Evolutionary conservation across 192 early-diverging fungal species (phyloP).

Genomic region (Coemansia sp.): DNA sequence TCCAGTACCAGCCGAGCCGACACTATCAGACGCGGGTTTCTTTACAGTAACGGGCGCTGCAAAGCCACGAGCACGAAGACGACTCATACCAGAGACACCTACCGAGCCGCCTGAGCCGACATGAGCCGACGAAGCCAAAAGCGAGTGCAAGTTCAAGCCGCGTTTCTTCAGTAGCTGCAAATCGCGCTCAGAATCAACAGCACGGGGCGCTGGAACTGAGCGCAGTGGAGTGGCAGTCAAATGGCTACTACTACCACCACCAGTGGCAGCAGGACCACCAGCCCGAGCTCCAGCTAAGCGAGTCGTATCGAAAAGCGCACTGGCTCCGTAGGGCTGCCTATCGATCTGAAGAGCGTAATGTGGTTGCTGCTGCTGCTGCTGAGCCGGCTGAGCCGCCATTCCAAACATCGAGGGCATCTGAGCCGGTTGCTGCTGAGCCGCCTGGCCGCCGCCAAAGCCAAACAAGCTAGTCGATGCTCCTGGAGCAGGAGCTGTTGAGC

Average conservation of each 20-base stretch:
- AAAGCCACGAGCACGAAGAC: slow-evolving; percentile 62
- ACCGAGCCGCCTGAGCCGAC: slow-evolving; percentile 27
- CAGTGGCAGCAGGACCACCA: not conserved
- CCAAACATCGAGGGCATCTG: slow-evolving; percentile 42
- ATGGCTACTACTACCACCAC: slow-evolving; percentile 27
- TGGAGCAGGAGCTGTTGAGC: not conserved
- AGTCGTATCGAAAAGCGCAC: slow-evolving; percentile 71
- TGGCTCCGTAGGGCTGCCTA: slow-evolving; percentile 84
- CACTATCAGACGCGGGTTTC: slow-evolving; percentile 31
- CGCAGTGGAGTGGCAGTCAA: slow-evolving; percentile 44
- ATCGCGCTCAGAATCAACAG: slow-evolving; percentile 22
- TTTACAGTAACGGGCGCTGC: slow-evolving; percentile 40
- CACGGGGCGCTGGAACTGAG: slow-evolving; percentile 16
- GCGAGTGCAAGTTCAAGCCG: slow-evolving; percentile 64
- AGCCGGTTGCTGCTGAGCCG: slow-evolving; percentile 15
- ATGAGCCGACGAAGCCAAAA: slow-evolving; percentile 73
- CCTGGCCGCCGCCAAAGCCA: slow-evolving; percentile 21
- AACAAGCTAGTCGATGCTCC: slow-evolving; percentile 14
- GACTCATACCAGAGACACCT: not conserved
- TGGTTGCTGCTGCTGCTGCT: slow-evolving; percentile 33
- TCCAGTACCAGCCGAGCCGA: slow-evolving; percentile 37
- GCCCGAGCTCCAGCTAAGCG: slow-evolving; percentile 20
- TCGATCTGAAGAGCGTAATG: slow-evolving; percentile 75
- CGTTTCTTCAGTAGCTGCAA: slow-evolving; percentile 61
- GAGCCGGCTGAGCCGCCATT: slow-evolving; percentile 1